A percentile compares a stretch with the other conserved stretches of the same genome.
Evolutionary conservation across 768 basidiomycete genomes (phyloP).

Genomic region (Boletus reticulatus): DNA sequence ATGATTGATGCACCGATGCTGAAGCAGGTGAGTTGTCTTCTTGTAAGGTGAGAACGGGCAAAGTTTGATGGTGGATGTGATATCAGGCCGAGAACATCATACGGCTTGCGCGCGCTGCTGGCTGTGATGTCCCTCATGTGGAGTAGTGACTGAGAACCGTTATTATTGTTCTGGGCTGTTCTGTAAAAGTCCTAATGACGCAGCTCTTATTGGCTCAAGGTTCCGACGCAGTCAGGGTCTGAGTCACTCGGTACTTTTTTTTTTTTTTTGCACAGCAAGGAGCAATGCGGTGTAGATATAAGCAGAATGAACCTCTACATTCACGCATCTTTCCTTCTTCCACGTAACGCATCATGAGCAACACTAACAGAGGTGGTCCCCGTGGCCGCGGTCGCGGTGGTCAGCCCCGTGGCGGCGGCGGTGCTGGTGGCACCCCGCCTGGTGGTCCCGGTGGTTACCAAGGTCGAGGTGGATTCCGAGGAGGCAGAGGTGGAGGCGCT

Average conservation of each 20-base stretch:
- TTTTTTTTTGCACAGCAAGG: not conserved
- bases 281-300: not conserved
- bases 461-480: constrained; percentile 10
- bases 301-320: not conserved
- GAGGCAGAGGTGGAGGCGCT: constrained; percentile 22
- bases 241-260: not conserved
- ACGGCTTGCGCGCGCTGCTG: constrained; percentile 51
- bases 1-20: constrained; percentile 95
- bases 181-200: no score
- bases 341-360: constrained; percentile 10
- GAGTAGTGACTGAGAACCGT: constrained; percentile 10
- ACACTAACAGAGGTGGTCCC: constrained; percentile 10
- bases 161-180: no score
- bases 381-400: constrained; percentile 21
- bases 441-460: constrained; percentile 5
- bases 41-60: not conserved
- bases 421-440: not conserved
- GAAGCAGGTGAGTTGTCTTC: constrained; percentile 47
- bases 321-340: not conserved
- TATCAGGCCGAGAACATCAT: constrained; percentile 51
- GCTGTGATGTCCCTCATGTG: constrained; percentile 49
- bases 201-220: not conserved
- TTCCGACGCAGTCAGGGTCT: not conserved
- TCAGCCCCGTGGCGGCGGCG: constrained; percentile 4
- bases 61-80: not conserved